Evolutionary conservation across 202 grass and related monocot genomes (phyloP).

Genomic region (Setaria viridis): DNA sequence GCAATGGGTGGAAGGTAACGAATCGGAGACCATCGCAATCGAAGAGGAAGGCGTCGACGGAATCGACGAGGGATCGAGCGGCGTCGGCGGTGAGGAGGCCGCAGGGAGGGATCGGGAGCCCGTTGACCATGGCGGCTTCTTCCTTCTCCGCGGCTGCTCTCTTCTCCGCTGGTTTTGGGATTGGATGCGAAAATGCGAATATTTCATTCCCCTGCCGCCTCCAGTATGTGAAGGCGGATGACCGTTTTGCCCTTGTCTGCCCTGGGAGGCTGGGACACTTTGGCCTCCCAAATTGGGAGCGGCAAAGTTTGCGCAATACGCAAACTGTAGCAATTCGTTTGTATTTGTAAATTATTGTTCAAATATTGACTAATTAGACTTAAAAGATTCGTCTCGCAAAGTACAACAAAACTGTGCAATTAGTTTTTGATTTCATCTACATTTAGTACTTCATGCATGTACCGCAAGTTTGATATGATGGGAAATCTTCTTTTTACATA

Average conservation of each 20-base stretch:
- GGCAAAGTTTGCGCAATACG: too few relatives aligned
- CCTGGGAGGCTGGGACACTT: too few relatives aligned
- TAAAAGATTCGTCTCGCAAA: too few relatives aligned
- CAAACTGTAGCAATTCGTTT: too few relatives aligned
- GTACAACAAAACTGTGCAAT: too few relatives aligned
- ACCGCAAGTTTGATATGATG: too few relatives aligned
- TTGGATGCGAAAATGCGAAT: not conserved
- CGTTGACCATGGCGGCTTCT: conserved; percentile 47
- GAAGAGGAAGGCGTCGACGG: conserved; percentile 90
- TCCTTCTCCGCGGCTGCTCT: not conserved
- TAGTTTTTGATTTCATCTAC: too few relatives aligned
- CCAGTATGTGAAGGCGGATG: not conserved
- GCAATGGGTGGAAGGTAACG: not conserved
- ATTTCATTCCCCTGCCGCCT: not conserved
- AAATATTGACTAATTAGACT: too few relatives aligned
- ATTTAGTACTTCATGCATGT: too few relatives aligned
- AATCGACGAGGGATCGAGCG: conserved; percentile 72
- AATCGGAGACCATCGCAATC: conserved; percentile 74
- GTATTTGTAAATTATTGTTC: too few relatives aligned
- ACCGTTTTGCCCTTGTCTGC: not conserved
- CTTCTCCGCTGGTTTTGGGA: not conserved
- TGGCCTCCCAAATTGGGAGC: too few relatives aligned
- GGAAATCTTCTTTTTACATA: too few relatives aligned
- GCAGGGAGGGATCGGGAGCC: conserved; percentile 8
- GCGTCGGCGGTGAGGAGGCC: conserved; percentile 57